Conservation (phyloP, 352 stramenopile species). For the Thalassiosira hispida region DNA sequence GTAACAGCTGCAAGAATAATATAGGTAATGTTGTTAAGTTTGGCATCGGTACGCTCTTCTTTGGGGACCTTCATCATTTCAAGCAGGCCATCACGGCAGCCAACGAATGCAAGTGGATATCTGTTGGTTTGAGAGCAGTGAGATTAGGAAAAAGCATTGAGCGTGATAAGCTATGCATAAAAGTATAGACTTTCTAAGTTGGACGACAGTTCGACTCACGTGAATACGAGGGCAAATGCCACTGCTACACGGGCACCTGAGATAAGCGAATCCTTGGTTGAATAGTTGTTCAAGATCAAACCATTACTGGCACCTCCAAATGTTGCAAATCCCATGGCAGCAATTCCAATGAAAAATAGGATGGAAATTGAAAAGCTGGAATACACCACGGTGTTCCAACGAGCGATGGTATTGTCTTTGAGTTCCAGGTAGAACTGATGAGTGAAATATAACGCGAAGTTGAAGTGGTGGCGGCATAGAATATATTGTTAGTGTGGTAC, state of each 20-base stretch:
- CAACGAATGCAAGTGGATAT: constrained; percentile 83
- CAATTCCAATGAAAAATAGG: constrained; percentile 77
- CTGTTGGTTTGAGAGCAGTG: constrained; percentile 11
- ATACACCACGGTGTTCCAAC: constrained; percentile 79
- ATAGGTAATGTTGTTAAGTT: constrained; percentile 64
- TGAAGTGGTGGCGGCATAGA: constrained; percentile 20
- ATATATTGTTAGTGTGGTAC: no score
- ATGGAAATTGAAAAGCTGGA: constrained; percentile 79
- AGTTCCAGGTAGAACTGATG: constrained; percentile 89
- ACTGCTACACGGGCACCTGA: constrained; percentile 82
- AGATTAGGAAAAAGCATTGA: background rate
- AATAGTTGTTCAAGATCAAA: constrained; percentile 89
- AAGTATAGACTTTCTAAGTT: background rate
- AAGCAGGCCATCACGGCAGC: constrained; percentile 78
- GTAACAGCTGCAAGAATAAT: constrained; percentile 75
- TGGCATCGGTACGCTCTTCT: constrained; percentile 59
- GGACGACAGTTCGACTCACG: constrained; percentile 29
- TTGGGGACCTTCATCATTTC: constrained; percentile 78
- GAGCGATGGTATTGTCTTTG: constrained; percentile 76
- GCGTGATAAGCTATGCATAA: background rate
- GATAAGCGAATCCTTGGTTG: constrained; percentile 84
- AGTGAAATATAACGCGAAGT: constrained; percentile 31
- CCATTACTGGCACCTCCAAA: constrained; percentile 78
- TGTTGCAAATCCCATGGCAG: constrained; percentile 79
- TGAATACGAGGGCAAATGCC: constrained; percentile 86